Evolutionary conservation across 2,329 filamentous ascomycete genomes (phyloP), one percentile per base, ranked within the genome.

Genomic region (Metarhizium rileyi): DNA sequence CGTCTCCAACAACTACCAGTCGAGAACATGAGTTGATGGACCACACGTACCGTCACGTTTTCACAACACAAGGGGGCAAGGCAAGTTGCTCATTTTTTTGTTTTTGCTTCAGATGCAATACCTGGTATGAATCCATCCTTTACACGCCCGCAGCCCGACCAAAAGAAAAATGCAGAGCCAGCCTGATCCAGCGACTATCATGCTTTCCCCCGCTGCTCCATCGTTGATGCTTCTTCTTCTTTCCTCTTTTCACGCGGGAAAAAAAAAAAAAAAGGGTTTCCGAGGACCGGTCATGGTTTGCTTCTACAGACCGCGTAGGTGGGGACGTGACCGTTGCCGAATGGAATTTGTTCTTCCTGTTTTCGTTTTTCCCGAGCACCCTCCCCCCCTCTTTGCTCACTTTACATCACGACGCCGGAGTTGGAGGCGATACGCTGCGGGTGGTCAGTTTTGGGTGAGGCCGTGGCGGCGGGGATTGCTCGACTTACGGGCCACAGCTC

Each of bases 361-460:
- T 44, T 60, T 53, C 55, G 52, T 49, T 53, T 49, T 20, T 28
- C 28, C n/a, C n/a, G n/a, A n/a, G n/a, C n/a, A n/a, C n/a, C n/a
- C n/a, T n/a, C n/a, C n/a, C n/a, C n/a, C 23, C 50, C 59, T 22
- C 4, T 20, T 47, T 59, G 63, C 63, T 55, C 66, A 63, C 63
- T 80, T 95, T 88, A 98, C 93, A 98, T 98, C 73, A 98, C 93
- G 70, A 98, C 93, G 84, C 93, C 93, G 56, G 91, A 95, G 87
- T 98, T 98, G 83, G 84, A 90, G 74, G 93, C 93, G 77, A 97
- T 97, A 96, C 91, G 91, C 86, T 91, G 61, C 26, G 41, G 45
- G 16, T 22, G 18, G 18, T 44, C 16, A 30, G 42, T 16, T 8
- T 25, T 44, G 42, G n/a, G 2, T 7, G 42, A 12, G 7, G 25